Percentiles rank a stretch among this genome's conserved stretches.
phyloP scores from a whole-genome alignment of 495 filamentous ascomycete genomes.

The Penicillium coffeae region DNA sequence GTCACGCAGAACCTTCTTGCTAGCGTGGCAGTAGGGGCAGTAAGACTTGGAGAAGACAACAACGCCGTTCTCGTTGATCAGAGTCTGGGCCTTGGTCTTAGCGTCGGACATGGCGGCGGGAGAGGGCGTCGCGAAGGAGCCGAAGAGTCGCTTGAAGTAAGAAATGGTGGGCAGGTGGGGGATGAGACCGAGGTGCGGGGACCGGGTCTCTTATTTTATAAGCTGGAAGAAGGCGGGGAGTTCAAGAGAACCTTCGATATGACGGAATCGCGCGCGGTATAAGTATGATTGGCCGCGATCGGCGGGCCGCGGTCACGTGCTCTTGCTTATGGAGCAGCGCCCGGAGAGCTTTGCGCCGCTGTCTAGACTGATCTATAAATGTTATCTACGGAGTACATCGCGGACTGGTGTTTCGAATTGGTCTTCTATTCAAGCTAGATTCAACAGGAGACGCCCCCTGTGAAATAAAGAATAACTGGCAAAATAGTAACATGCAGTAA shows the following conservation, averaged over 20 bases:
- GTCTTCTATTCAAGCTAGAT: too few species aligned
- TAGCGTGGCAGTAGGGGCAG: conserved; percentile 89
- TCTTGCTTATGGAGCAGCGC: not conserved
- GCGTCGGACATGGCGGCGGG: conserved; percentile 76
- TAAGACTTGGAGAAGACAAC: conserved; percentile 95
- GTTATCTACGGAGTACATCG: too few species aligned
- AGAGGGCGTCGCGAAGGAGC: conserved; percentile 49
- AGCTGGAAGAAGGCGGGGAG: not conserved
- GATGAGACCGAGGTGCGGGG: conserved; percentile 9
- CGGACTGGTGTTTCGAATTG: too few species aligned
- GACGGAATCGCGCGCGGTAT: not conserved
- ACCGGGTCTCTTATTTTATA: conserved; percentile 8
- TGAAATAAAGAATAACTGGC: not conserved
- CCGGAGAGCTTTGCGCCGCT: not conserved
- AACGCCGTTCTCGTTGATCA: conserved; percentile 91
- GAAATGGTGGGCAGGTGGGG: conserved; percentile 55
- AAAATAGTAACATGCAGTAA: conserved; percentile 1
- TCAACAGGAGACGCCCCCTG: too few species aligned
- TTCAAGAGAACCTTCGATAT: too few species aligned
- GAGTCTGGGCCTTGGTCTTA: conserved; percentile 74
- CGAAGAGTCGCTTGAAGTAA: conserved; percentile 74
- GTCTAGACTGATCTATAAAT: not conserved
- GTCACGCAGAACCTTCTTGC: conserved; percentile 67
- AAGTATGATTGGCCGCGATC: not conserved
- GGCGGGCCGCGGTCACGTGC: not conserved